Evolutionary conservation across 331 rosid species (phyloP).

Genomic region (Quercus tomentella): DNA sequence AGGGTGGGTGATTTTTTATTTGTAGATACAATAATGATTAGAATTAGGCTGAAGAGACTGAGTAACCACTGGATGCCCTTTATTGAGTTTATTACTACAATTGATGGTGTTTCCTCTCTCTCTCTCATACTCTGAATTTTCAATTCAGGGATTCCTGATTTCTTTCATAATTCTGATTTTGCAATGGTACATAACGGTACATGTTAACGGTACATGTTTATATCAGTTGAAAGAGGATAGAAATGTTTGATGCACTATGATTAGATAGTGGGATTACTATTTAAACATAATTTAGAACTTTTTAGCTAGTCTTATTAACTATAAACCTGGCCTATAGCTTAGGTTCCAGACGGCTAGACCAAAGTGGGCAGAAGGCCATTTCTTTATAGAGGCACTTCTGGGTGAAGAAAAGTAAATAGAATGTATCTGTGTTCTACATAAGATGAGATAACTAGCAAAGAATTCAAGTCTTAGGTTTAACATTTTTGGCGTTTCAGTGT

Average conservation of each 20-base stretch:
- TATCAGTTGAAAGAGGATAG: neutral
- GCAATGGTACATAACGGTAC: neutral
- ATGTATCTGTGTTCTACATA: neutral
- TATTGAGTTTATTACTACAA: neutral
- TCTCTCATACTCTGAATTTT: neutral
- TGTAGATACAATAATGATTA: constrained; percentile 3
- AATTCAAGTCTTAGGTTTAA: neutral
- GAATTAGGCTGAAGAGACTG: neutral
- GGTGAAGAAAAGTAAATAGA: neutral
- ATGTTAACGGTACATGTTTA: neutral
- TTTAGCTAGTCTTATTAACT: neutral
- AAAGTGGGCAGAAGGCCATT: neutral
- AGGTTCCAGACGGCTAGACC: neutral
- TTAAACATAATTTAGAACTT: neutral
- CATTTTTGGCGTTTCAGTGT: neutral
- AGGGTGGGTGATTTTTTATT: neutral
- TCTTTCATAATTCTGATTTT: neutral
- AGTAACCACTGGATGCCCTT: neutral
- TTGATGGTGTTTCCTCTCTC: neutral
- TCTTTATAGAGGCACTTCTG: neutral
- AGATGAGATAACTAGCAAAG: neutral
- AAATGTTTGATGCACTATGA: neutral
- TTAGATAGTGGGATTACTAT: neutral
- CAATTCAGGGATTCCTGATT: neutral
- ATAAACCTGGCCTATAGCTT: neutral